A percentile compares a stretch with the other conserved stretches of the same genome.
Conservation (phyloP, 305 asterid species). For the Fraxinus greggii region DNA sequence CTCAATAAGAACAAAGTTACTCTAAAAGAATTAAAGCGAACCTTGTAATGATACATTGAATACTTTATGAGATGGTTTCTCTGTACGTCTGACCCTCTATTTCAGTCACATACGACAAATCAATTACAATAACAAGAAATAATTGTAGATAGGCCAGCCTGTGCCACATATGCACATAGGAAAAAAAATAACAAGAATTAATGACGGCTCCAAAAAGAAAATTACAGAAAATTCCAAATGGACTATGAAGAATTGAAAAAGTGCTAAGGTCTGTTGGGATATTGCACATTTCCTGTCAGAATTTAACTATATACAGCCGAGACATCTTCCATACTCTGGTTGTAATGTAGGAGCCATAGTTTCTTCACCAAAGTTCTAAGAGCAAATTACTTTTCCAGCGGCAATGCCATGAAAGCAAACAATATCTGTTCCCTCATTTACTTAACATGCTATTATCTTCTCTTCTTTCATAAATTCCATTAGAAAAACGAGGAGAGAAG, state of each 20-base stretch:
- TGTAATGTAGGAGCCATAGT: not conserved
- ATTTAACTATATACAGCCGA: not conserved
- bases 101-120: not conserved
- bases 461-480: not conserved
- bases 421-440: not conserved
- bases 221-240: not conserved
- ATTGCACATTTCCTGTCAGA: not conserved
- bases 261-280: not conserved
- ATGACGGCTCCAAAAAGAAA: not conserved
- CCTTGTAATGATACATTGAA: not conserved
- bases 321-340: not conserved
- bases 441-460: not conserved
- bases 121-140: slow-evolving; percentile 8
- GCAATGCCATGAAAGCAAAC: not conserved
- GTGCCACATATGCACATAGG: not conserved
- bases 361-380: not conserved
- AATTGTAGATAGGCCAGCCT: not conserved
- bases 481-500: not conserved
- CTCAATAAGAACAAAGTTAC: slow-evolving; percentile 23
- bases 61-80: slow-evolving; percentile 8
- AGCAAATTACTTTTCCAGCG: not conserved
- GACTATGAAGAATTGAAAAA: not conserved
- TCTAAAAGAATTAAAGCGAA: not conserved
- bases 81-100: not conserved
- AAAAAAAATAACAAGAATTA: not conserved